Conservation (phyloP, 805 yeast genomes). For the Suhomyces kilbournensis region DNA sequence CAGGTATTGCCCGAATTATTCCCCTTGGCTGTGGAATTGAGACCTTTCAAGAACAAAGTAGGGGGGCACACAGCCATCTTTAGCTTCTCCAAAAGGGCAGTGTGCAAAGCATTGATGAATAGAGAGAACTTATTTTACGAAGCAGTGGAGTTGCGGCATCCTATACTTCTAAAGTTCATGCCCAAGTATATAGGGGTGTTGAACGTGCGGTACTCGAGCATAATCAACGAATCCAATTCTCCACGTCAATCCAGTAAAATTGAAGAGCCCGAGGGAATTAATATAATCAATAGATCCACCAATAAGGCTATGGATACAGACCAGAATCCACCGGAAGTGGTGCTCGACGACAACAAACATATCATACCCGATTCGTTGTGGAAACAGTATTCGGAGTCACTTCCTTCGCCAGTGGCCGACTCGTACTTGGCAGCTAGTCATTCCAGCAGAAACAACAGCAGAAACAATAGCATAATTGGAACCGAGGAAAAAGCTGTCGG, state of each 20-base stretch:
- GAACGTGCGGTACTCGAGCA: slow-evolving; percentile 76
- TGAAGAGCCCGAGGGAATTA: not conserved
- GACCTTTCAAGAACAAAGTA: slow-evolving; percentile 89
- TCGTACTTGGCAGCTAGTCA: slow-evolving; percentile 6
- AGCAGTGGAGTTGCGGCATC: slow-evolving; percentile 73
- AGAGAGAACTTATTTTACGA: slow-evolving; percentile 93
- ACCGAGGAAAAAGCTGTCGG: not conserved
- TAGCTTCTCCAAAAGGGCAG: slow-evolving; percentile 85
- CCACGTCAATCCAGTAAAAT: not conserved
- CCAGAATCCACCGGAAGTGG: slow-evolving; percentile 67
- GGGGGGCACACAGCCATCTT: slow-evolving; percentile 99
- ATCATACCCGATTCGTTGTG: slow-evolving; percentile 82
- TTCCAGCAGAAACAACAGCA: slow-evolving; percentile 4
- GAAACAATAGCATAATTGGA: not conserved
- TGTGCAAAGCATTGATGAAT: slow-evolving; percentile 88
- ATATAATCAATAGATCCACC: not conserved
- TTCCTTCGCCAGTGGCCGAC: slow-evolving; percentile 15
- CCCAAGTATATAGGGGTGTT: slow-evolving; percentile 93
- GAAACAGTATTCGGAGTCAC: slow-evolving; percentile 51
- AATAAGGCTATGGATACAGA: not conserved
- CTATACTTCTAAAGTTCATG: slow-evolving; percentile 77
- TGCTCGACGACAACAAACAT: slow-evolving; percentile 86
- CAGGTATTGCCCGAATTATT: slow-evolving; percentile 29
- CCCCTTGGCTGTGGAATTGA: slow-evolving; percentile 80
- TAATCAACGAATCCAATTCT: slow-evolving; percentile 29